Evolutionary conservation across 495 filamentous ascomycete genomes (phyloP), one percentile per base, ranked within the genome.

Genomic region (Penicillium canariense): DNA sequence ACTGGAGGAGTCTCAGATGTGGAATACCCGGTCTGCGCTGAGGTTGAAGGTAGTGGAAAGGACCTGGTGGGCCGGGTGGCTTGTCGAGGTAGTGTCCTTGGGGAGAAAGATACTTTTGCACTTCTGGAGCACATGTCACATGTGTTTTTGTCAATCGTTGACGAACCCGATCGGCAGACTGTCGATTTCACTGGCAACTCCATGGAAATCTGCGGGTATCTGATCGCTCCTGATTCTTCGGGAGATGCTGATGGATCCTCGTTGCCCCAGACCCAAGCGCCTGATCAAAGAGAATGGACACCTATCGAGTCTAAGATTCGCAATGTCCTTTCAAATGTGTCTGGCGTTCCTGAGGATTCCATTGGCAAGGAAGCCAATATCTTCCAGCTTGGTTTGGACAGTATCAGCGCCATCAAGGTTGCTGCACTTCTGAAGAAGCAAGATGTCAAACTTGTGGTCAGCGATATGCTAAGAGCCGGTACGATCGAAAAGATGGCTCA

Each of bases 311-410:
- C 63, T 3, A 72, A 55, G 0, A 80, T 96, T 50, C 75, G 86
- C 0, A 71, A 76, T 39, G 80, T 85, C 2, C 76, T 96, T 14
- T 77, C 86, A 0, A 68, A 83, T 26, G 73, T 91, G 4, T 85
- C 89, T 0, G 80, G 78, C 10, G 66, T 89, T 0, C 67, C 86
- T 0, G 69, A 76, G n/a, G 61, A 78, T 2, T 71, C 79, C 10
- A 91, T 97, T 31, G 66, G 73, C 7, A 77, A 78, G 26, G 69
- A 72, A n/a, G 77, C 84, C 34, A 89, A 81, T 20, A 87, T 96
- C 20, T 95, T 93, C 64, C 84, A 89, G 58, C 77, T 97, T 6
- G 92, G 93, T 6, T 77, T 96, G 31, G 92, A 97, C 64, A 96
- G 92, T 3, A 90, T 97, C 62, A 89, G 87, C 48, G 88, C 90